phyloP scores from a whole-genome alignment of 306 rosid species.

The Quercus suber region DNA sequence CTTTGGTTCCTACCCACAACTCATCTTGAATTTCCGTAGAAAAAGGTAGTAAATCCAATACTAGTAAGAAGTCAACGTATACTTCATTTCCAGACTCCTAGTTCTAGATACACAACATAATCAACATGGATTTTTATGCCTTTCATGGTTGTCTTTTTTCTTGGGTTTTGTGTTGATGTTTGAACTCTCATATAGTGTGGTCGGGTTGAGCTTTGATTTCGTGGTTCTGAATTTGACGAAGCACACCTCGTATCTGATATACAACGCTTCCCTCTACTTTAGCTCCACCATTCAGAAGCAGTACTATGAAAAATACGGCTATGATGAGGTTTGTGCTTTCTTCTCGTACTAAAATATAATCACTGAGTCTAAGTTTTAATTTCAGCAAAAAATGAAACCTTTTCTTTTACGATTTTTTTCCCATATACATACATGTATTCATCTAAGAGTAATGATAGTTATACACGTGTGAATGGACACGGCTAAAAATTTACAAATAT shows the following conservation, averaged over 20 bases:
- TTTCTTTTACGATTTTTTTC: not conserved
- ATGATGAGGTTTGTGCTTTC: conserved; percentile 46
- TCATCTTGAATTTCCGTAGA: conserved; percentile 67
- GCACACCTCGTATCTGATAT: conserved; percentile 76
- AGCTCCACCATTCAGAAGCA: conserved; percentile 67
- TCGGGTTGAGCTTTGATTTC: conserved; percentile 85
- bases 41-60: conserved; percentile 47
- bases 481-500: no score
- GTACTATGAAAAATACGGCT: conserved; percentile 67
- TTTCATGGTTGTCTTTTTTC: not conserved
- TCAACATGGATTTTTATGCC: not conserved
- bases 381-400: not conserved
- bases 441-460: no score
- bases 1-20: conserved; percentile 74
- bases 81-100: no score
- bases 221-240: conserved; percentile 78
- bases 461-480: no score
- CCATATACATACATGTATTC: not conserved
- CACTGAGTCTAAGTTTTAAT: not conserved
- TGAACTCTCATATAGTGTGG: conserved; percentile 48
- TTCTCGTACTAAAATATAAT: not conserved
- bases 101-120: no score
- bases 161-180: not conserved
- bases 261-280: conserved; percentile 77
- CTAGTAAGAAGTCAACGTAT: no score